Base-by-base conservation (phyloP, 805 yeast genomes). In the Yarrowia sp. region DNA sequence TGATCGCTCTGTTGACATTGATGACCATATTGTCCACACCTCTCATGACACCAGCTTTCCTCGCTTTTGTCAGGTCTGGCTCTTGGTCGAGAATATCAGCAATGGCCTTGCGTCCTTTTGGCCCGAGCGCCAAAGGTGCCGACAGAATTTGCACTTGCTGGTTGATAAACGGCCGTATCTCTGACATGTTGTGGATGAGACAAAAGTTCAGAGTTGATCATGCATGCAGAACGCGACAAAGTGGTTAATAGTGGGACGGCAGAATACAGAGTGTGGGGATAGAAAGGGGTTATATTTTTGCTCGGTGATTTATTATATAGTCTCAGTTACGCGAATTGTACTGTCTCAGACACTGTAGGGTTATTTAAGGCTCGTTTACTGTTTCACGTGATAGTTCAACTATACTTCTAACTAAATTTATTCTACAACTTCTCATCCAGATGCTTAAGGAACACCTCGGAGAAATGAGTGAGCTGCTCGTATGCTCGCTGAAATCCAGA, bases 401-500 rank as follows among this genome's bases (percentile, higher is more conserved):
- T 31, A 45, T 28, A 31, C 28, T 22, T 10, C 28, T 22, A 42
- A 18, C 48, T 22, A 13, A n/a, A 35, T 35, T 35, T 35, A 35
- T 35, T 9, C n/a, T 14, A 1, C 15, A 1, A 44, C 7, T 65
- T 39, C 1, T 44, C 41, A 3, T 63, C 60, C 55, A 74, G 69
- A 10, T 47, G 64, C 15, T 81, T 78, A 62, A 92, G 71, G 68
- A 92, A 89, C 67, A 85, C 86, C 68, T 87, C 84, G 65, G 90
- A 84, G 73, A 93, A 93, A 70, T 89, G 92, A 10, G 78, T 72
- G 60, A 92, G 80, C 73, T 92, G 98, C 65, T 81, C 73, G 73
- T 86, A 92, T 74, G 89, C 90, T 65, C 78, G 81, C 74, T 90
- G 95, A 73, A 92, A 92, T 1, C 97, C 97, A 68, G 84, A 81